Conservation (phyloP, 805 yeast genomes). For the Starmerella ratchasimensis region DNA sequence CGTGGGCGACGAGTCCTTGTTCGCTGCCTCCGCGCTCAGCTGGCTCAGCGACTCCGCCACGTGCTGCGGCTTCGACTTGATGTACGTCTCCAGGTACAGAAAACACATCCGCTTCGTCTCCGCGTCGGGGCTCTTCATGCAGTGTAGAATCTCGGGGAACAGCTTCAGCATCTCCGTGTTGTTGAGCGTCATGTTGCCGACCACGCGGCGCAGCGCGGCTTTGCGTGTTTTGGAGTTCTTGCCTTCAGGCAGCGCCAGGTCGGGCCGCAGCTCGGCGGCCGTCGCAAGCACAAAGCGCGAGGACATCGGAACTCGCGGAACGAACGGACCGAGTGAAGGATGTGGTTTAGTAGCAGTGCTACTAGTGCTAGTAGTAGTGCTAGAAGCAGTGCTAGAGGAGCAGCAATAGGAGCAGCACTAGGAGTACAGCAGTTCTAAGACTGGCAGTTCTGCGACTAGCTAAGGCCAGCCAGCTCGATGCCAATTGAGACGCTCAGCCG, state of each 20-base stretch:
- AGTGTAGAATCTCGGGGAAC: conserved; percentile 49
- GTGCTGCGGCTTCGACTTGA: conserved; percentile 41
- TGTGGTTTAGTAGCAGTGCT: no score
- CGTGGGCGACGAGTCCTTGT: conserved; percentile 33
- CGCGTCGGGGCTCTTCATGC: conserved; percentile 39
- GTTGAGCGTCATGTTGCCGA: conserved; percentile 74
- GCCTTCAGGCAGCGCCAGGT: conserved; percentile 27
- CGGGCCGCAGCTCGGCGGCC: conserved; percentile 29
- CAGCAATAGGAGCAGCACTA: no score
- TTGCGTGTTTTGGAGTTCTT: conserved; percentile 29
- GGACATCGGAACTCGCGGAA: conserved; percentile 1
- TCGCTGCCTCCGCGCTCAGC: conserved; percentile 37
- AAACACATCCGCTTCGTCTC: conserved; percentile 62
- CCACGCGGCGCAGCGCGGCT: conserved; percentile 49
- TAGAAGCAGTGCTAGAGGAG: no score
- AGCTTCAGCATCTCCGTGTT: conserved; percentile 60
- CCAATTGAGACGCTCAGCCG: no score
- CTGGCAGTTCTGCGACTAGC: no score
- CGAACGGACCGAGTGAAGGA: no score
- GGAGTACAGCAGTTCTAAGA: no score
- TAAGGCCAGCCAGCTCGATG: no score
- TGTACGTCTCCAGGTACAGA: conserved; percentile 50
- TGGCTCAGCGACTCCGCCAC: conserved; percentile 44
- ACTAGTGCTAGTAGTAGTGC: no score
- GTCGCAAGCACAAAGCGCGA: conserved; percentile 15